Evolutionary conservation across 768 basidiomycete genomes (phyloP), one percentile per base, ranked within the genome.

Genomic region (Phaeotremella fagi): DNA sequence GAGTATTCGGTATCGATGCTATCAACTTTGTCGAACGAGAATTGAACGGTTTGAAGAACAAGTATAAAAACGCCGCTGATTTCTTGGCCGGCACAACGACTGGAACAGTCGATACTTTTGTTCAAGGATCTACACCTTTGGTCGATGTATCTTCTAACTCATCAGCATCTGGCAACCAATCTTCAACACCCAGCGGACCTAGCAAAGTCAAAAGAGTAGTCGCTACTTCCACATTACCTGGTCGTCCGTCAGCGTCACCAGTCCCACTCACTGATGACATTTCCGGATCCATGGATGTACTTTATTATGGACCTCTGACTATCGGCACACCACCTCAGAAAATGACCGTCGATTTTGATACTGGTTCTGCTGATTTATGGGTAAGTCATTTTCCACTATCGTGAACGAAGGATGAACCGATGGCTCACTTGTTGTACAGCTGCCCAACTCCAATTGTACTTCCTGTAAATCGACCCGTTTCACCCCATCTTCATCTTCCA

Each of bases 311-410:
- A 2, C 54, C 66, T 7, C 48, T 84, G 43, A 29, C 58, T 4
- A 76, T 86, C 47, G 86, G 85, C 9, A 82, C 82, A 16, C 80
- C 80, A 1, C 59, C 74, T 0, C 83, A 85, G 67, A 48, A 57
- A 20, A 61, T 86, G 16, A 75, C 78, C 2, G 78, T 86, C 28
- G 81, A 84, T 68, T 75, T 86, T 58, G 85, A 87, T 69, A 86
- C 85, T 2, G 83, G 85, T 45, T 83, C 82, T 5, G 76, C 81
- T 28, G 85, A 87, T 65, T 75, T 84, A n/a, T 86, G 84, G 67
- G 70, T 68, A 47, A 50, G 64, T n/a, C 35, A 25, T 23, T 12
- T 14, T 20, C 20, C 33, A 9, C n/a, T 22, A 3, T 26, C 3
- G 22, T 12, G 26, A 20, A 24, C 18, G 2, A 45, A 22, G 16